Conservation (phyloP, 1,139 yeast species). For the Saccharomyces hybrid region DNA sequence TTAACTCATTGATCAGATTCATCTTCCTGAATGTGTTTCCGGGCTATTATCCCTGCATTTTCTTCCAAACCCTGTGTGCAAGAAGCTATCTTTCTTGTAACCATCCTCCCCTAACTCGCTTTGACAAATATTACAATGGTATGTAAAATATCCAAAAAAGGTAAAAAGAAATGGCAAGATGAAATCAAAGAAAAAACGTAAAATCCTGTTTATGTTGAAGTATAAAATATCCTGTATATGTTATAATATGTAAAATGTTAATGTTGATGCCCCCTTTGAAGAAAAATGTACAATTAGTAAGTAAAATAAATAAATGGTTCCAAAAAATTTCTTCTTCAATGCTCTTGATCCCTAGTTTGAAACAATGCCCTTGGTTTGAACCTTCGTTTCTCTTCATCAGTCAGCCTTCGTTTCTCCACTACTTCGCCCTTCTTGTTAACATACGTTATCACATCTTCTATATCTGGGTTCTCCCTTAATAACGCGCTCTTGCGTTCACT, state of each 20-base stretch:
- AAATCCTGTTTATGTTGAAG: background rate
- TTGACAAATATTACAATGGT: background rate
- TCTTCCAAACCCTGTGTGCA: background rate
- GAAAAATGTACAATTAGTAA: background rate
- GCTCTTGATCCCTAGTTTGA: constrained; percentile 2
- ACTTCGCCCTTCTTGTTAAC: constrained; percentile 20
- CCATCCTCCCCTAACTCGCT: background rate
- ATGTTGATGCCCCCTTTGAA: background rate
- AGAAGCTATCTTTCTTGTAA: background rate
- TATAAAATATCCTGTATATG: background rate
- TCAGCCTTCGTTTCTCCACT: constrained; percentile 11
- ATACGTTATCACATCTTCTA: constrained; percentile 18
- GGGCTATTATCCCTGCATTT: background rate
- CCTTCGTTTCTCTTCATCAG: constrained; percentile 13
- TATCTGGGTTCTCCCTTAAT: constrained; percentile 17
- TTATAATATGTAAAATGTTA: background rate
- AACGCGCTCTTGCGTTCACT: constrained; percentile 12
- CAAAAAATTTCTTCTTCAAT: background rate
- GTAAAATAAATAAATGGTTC: background rate
- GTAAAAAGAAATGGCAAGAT: background rate
- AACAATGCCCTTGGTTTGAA: constrained; percentile 20
- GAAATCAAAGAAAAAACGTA: background rate
- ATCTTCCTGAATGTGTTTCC: background rate
- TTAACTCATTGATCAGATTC: background rate
- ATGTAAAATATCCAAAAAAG: background rate